Conservation (phyloP, 805 yeast species). For the Monosporozyma solicola region DNA sequence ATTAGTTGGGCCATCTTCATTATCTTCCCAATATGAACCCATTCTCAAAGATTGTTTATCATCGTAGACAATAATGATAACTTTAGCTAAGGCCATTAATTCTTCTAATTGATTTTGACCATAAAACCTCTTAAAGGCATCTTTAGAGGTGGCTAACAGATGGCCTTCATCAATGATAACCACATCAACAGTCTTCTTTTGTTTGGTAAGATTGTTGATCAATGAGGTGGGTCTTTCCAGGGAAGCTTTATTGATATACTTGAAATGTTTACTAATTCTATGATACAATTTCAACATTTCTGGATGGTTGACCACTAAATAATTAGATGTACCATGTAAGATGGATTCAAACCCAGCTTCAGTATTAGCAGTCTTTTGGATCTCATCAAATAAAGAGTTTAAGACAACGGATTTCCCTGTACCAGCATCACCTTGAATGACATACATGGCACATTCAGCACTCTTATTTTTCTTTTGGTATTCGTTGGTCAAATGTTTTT, state of each 20-base stretch:
- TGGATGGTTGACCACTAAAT: constrained; percentile 39
- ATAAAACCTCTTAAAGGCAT: constrained; percentile 36
- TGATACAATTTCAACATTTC: constrained; percentile 39
- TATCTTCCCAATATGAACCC: constrained; percentile 38
- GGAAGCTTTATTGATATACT: constrained; percentile 31
- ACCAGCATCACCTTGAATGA: constrained; percentile 42
- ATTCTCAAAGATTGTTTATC: constrained; percentile 38
- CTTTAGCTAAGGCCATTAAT: constrained; percentile 32
- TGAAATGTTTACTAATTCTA: constrained; percentile 31
- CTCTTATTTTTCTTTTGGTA: constrained; percentile 8
- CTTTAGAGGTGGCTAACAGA: constrained; percentile 35
- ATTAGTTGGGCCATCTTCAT: constrained; percentile 17
- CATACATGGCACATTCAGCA: constrained; percentile 30
- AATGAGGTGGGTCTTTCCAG: constrained; percentile 40
- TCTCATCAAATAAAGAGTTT: constrained; percentile 36
- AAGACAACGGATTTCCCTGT: constrained; percentile 40
- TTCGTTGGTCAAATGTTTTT: constrained; percentile 13
- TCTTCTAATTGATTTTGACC: constrained; percentile 39
- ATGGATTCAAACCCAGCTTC: constrained; percentile 10
- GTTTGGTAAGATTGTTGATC: constrained; percentile 30
- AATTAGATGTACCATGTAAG: constrained; percentile 29
- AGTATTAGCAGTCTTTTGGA: constrained; percentile 27
- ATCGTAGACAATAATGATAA: constrained; percentile 37
- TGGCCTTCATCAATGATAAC: constrained; percentile 41
- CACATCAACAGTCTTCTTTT: constrained; percentile 29